Evolutionary conservation across 148 eudicot species (phyloP).

Genomic region (Euryodendron excelsum): DNA sequence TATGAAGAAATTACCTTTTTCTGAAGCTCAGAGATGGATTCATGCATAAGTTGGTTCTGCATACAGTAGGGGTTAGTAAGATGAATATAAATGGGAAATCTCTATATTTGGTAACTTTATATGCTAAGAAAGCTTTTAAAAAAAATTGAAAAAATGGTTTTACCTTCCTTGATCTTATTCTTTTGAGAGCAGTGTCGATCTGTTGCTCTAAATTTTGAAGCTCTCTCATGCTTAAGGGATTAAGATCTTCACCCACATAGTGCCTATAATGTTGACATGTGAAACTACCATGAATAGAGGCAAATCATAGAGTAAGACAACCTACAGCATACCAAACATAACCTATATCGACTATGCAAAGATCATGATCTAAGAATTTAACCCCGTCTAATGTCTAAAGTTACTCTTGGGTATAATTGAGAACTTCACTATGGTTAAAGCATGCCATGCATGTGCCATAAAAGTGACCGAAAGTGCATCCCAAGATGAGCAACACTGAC

Average conservation of each 20-base stretch:
- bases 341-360: no score
- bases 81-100: neutral
- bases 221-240: slow-evolving; percentile 55
- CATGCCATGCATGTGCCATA: no score
- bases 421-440: no score
- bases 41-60: slow-evolving; percentile 50
- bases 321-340: neutral
- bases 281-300: neutral
- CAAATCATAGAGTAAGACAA: neutral
- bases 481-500: neutral
- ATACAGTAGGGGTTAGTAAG: neutral
- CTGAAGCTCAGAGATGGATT: slow-evolving; percentile 47
- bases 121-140: no score
- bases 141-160: neutral
- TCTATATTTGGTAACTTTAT: no score
- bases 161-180: slow-evolving; percentile 55
- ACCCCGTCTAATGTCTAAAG: no score
- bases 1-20: slow-evolving; percentile 37
- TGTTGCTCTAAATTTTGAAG: slow-evolving; percentile 74
- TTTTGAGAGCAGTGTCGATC: slow-evolving; percentile 61
- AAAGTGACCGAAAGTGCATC: no score
- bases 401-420: no score
- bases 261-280: slow-evolving; percentile 40
- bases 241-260: slow-evolving; percentile 68
- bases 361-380: no score